Conservation (phyloP, 2,329 filamentous ascomycete species). For the Diaporthe vaccinii region DNA sequence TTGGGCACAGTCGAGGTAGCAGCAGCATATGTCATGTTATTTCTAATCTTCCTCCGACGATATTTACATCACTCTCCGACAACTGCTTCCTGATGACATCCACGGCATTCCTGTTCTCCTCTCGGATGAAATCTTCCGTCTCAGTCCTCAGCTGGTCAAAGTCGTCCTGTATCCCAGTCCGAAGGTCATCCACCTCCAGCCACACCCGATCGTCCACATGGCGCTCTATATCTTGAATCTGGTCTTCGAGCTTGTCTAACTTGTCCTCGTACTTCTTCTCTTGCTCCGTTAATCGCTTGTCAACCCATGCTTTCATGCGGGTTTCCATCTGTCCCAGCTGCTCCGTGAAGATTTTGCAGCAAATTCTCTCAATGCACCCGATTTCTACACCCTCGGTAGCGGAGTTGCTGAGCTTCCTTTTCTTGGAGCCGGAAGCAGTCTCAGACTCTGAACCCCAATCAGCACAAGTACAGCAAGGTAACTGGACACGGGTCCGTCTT, state of each 20-base stretch:
- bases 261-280: slow-evolving; percentile 15
- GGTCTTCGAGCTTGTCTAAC: slow-evolving; percentile 19
- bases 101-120: slow-evolving; percentile 10
- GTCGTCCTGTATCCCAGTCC: slow-evolving; percentile 16
- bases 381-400: not conserved
- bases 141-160: slow-evolving; percentile 18
- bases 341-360: slow-evolving; percentile 13
- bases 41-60: slow-evolving; percentile 13
- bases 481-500: not conserved
- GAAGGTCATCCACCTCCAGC: slow-evolving; percentile 29
- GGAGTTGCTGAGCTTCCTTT: slow-evolving; percentile 6
- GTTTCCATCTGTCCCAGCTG: slow-evolving; percentile 19
- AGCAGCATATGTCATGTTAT: slow-evolving; percentile 20
- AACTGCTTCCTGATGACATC: slow-evolving; percentile 18
- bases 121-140: not conserved
- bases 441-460: not conserved
- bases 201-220: slow-evolving; percentile 18
- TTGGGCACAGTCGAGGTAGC: not conserved
- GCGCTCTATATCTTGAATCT: slow-evolving; percentile 2
- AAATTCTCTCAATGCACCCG: not conserved
- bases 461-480: not conserved
- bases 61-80: slow-evolving; percentile 23
- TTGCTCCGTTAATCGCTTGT: slow-evolving; percentile 10
- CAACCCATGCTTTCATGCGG: slow-evolving; percentile 17
- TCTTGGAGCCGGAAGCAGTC: not conserved